Base-by-base conservation (phyloP, 768 basidiomycete genomes). In the Hericium rajendrae region DNA sequence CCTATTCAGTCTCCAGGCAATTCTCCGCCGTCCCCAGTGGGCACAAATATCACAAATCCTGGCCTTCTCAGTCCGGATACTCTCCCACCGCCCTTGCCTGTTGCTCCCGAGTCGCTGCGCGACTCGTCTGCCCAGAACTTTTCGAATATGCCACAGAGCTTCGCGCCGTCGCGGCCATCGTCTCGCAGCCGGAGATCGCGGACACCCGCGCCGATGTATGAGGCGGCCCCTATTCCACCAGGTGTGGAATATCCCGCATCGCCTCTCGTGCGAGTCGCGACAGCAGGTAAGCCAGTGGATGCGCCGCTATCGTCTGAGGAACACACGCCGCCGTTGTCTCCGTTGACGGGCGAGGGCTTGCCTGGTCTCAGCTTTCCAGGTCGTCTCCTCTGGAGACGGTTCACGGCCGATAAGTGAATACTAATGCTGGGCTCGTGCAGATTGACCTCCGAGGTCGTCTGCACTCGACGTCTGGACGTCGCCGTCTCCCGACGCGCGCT, bases 61-160 rank as follows among this genome's bases (percentile, higher is more conserved):
- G 64, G 65, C 28, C 57, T 71, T 10, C 63, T 71, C 16, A 71
- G 69, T 24, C 70, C 70, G 4, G 69, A 71, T 16, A 50, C 46
- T 60, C 37, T 61, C 65, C 18, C 61, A 59, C 53, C 53, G 51
- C 61, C 62, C 5, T 63, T 66, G 2, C 5, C 60, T 53, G 5
- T 51, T n/a, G 48, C 2, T 46, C 50, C 24, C 50, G 8, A 26
- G 16, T 18, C 15, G 20, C 43, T 10, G 51, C 37, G 9, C 26
- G 32, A 26, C 20, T 43, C 24, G 37, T 20, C 15, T 6, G 38
- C 58, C 10, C 51, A 56, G 1, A 59, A 61, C 11, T 51, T 60
- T 8, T 43, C 48, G 10, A 56, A 38, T 12, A 15, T 60, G 3
- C 40, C 59, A 1, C 55, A 56, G 5, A 41, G n/a, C 16, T 57